A percentile compares a stretch with the other conserved stretches of the same genome.
These are phyloP conservation scores for Hymenoscyphus salicellus DNA, from an alignment of 2,329 filamentous ascomycete genomes.

Conservation along the genomic window DNA sequence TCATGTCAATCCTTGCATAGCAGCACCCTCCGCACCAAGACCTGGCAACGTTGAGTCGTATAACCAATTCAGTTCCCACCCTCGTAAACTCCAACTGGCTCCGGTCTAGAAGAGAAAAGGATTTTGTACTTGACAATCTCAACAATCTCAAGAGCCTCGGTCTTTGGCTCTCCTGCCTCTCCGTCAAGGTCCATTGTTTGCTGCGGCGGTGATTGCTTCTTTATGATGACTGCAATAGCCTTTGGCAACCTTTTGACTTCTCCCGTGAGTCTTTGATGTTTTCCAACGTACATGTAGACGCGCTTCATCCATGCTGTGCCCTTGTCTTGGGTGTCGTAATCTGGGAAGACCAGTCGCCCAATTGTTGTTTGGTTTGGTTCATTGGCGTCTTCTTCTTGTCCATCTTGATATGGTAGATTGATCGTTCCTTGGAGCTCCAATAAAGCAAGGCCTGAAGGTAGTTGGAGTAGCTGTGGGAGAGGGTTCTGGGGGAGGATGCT, in stretches of 20 bases:
- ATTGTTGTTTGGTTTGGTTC: conserved; percentile 48
- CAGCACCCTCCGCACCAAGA: neutral
- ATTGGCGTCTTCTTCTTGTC: conserved; percentile 30
- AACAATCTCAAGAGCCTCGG: conserved; percentile 70
- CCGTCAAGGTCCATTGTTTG: conserved; percentile 9
- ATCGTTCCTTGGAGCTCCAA: conserved; percentile 91
- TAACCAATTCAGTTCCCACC: conserved; percentile 5
- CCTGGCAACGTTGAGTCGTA: neutral
- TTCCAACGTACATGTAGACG: conserved; percentile 83
- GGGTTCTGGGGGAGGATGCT: conserved; percentile 42
- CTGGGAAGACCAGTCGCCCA: conserved; percentile 74
- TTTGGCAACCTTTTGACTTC: conserved; percentile 83
- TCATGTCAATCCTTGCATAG: neutral
- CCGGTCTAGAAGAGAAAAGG: conserved; percentile 77
- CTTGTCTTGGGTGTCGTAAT: conserved; percentile 58
- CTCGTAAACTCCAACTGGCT: conserved; percentile 63
- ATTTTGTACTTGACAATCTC: conserved; percentile 87
- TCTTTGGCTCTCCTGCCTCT: conserved; percentile 31
- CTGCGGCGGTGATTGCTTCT: conserved; percentile 38
- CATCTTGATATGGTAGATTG: conserved; percentile 60
- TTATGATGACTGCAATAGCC: conserved; percentile 74
- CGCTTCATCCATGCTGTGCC: conserved; percentile 82
- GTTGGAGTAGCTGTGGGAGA: conserved; percentile 80
- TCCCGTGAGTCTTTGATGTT: conserved; percentile 83
- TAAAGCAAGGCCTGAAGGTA: conserved; percentile 82